Conservation (phyloP, 371 early-diverging fungal genomes). For the Mucor circinelloides region DNA sequence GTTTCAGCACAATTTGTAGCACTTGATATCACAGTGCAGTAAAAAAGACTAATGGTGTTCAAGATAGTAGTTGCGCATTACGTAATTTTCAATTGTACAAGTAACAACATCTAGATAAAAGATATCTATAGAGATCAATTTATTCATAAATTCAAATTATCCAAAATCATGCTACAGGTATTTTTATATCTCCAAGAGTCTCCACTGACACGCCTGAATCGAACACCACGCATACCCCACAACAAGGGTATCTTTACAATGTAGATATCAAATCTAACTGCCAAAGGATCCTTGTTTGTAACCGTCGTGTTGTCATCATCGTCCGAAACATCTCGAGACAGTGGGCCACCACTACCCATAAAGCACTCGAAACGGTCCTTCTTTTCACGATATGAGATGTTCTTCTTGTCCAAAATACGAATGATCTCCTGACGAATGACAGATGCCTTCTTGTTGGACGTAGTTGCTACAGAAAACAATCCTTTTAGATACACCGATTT, state of each 20-base stretch:
- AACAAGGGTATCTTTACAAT: conserved; percentile 69
- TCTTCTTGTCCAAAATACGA: conserved; percentile 43
- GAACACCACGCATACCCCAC: conserved; percentile 70
- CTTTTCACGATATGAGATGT: conserved; percentile 55
- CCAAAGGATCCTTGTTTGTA: conserved; percentile 11
- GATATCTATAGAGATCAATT: too few relatives aligned
- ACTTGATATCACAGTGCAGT: too few relatives aligned
- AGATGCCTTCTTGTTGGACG: conserved; percentile 59
- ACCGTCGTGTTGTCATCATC: background rate
- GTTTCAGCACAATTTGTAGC: too few relatives aligned
- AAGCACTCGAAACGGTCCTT: conserved; percentile 65
- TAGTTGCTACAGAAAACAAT: conserved; percentile 68
- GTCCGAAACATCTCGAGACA: background rate
- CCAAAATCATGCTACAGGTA: conserved; percentile 60
- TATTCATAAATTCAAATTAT: conserved; percentile 51
- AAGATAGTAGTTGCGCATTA: too few relatives aligned
- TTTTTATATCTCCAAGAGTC: conserved; percentile 73
- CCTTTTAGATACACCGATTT: conserved; percentile 66
- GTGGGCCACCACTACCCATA: background rate
- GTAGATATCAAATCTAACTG: conserved; percentile 60
- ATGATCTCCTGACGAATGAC: conserved; percentile 61
- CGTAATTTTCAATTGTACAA: too few relatives aligned
- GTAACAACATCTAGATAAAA: too few relatives aligned
- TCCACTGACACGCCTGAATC: conserved; percentile 71
- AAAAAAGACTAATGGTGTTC: too few relatives aligned